Evolutionary conservation across 192 early-diverging fungal genomes (phyloP), one percentile per base, ranked within the genome.

Genomic region (Chytriomyces confervae): DNA sequence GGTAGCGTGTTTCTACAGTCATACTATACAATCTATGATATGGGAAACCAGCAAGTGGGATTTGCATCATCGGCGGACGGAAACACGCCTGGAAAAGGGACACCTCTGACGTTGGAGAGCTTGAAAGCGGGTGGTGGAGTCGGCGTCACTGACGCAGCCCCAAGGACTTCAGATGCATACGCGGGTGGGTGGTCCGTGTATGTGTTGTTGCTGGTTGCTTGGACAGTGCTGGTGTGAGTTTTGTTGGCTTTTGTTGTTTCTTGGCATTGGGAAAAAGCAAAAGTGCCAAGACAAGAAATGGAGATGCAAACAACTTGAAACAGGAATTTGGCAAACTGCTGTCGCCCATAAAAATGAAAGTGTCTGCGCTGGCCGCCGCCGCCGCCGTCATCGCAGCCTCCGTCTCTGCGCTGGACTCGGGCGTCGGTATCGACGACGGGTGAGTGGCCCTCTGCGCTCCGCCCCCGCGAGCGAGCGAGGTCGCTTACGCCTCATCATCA

Each of bases 281-380:
- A 29, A 65, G 63, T 43, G 63, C 24, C 63, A 65, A 65, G 36
- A 23, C 13, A 65, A 16, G 63, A 13, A 29, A 29, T 23, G 63
- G 24, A 65, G 23, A 13, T 65, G 63, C 63, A 27, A 1, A 65
- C 1, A 27, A 65, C 18, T 16, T 23, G 63, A 27, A 27, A 65
- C 16, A 65, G 3, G 16, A 23, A 27, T 65, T 65, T 65, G 57
- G 57, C 23, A 61, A 61, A 1, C 18, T n/a, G 57, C 36, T 60
- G 63, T 16, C 36, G 63, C 11, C 18, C 20, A 65, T 23, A 11
- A 65, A 65, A 27, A 65, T 65, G 63, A 43, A 65, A 27, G 63
- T 65, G 63, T 16, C 63, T 13, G 27, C 63, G 18, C 36, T 65
- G 63, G 63, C 27, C 6, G 63, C 63, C 18, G 36, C 63, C 18